Base-by-base conservation (phyloP, 108 stramenopile genomes). In the Fragilaria crotonensis region DNA sequence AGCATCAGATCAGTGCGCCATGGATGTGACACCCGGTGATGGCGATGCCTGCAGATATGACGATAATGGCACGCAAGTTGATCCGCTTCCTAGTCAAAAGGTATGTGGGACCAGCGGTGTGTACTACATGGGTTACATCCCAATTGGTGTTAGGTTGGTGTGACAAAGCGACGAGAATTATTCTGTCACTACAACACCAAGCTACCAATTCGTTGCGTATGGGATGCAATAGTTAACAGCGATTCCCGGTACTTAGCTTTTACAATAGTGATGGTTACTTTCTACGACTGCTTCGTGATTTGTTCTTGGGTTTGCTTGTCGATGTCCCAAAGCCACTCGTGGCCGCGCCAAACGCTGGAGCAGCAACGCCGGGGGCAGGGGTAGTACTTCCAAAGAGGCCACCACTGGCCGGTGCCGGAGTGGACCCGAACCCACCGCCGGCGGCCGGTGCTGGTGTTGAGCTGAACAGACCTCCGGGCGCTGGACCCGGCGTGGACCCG, bases 61-160 rank as follows among this genome's bases (percentile, higher is more conserved):
- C 55, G 70, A 81, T 1, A 64, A 73, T 65, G 78, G 78, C 1
- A 71, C 84, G 21, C 54, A 51, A 18, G 36, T 75, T n/a, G 45
- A 47, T 5, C 70, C 78, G 21, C 47, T 67, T n/a, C 56, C 68
- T 0, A 73, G 71, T 45, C n/a, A 19, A 19, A 76, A 64, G 33
- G 81, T 89, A 5, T 96, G 95, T 68, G 95, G 91, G 3, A 84
- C 76, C 7, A 68, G 62, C 36, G 95, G 77, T 17, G 72, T 93
- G 0, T 54, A 89, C 21, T 90, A 62, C 71, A 88, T 87, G 49
- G 56, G 48, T 25, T 54, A 72, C 4, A 70, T 86, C 48, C 92
- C 92, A 9, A 58, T 85, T 22, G 85, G 85, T 4, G 83, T 30
- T 0, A 55, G 50, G 32, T 31, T 73, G 41, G 2, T 54, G 53